Conservation (phyloP, 129 eudicot species). For the Escallonia herrerae region DNA sequence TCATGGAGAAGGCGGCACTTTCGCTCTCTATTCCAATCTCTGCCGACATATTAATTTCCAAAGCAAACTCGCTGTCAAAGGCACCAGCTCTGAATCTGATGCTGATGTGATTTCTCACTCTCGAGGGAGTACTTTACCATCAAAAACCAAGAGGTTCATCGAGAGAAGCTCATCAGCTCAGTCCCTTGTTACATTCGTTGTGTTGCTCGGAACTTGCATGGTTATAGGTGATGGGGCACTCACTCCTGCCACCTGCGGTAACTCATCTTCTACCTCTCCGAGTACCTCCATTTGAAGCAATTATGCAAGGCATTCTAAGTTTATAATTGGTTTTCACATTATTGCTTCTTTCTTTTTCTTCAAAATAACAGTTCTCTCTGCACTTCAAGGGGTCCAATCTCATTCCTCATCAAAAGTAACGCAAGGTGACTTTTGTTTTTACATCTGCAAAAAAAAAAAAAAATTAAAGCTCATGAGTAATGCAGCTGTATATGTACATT, state of each 20-base stretch:
- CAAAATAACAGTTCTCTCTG: constrained; percentile 27
- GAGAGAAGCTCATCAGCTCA: constrained; percentile 14
- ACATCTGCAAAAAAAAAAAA: too few species aligned
- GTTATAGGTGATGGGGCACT: constrained; percentile 37
- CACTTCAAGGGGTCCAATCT: constrained; percentile 32
- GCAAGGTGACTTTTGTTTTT: constrained; percentile 14
- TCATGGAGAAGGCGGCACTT: constrained; percentile 13
- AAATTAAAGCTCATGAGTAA: too few species aligned
- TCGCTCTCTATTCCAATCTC: constrained; percentile 1
- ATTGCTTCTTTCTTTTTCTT: too few species aligned
- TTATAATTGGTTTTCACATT: neutral
- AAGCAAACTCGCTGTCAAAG: constrained; percentile 1
- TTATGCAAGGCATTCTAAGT: neutral
- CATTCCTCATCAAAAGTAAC: constrained; percentile 30
- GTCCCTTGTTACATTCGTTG: constrained; percentile 16
- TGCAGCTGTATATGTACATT: too few species aligned
- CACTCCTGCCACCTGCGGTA: constrained; percentile 21
- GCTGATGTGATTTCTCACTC: constrained; percentile 3
- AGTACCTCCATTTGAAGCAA: neutral
- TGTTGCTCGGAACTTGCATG: constrained; percentile 31
- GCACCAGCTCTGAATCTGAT: constrained; percentile 9
- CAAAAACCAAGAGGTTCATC: constrained; percentile 15
- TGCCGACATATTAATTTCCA: constrained; percentile 7
- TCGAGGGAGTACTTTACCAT: constrained; percentile 9
- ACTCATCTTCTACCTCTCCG: neutral